These are phyloP conservation scores for Candida endomychidarum DNA, from an alignment of 805 yeast species.

Conservation along the genomic window DNA sequence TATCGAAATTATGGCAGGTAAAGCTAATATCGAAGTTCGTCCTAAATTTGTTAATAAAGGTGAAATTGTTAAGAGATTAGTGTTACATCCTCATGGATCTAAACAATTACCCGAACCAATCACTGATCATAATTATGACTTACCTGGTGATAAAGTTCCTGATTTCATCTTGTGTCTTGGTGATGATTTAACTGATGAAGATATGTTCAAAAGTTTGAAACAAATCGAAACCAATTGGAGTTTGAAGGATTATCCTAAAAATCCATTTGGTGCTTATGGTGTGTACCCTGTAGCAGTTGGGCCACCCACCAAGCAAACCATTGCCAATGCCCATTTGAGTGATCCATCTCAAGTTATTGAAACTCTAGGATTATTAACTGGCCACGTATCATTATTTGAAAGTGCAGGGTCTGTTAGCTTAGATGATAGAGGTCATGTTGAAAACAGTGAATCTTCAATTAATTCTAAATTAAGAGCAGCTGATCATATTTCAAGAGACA, in stretches of 20 bases:
- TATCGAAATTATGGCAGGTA: slow-evolving; percentile 95
- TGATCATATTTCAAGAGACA: neutral
- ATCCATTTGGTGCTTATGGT: slow-evolving; percentile 55
- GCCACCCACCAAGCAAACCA: slow-evolving; percentile 82
- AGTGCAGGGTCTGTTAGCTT: slow-evolving; percentile 73
- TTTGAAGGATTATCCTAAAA: slow-evolving; percentile 37
- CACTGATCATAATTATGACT: slow-evolving; percentile 23
- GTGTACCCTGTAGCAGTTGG: slow-evolving; percentile 89
- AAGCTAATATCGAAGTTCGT: slow-evolving; percentile 96
- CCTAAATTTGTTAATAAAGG: slow-evolving; percentile 96
- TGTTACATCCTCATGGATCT: slow-evolving; percentile 60
- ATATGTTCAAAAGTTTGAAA: slow-evolving; percentile 84
- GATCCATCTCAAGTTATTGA: slow-evolving; percentile 86
- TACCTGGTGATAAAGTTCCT: slow-evolving; percentile 53
- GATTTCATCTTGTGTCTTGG: slow-evolving; percentile 90
- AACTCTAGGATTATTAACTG: slow-evolving; percentile 75
- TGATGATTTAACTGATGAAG: slow-evolving; percentile 96
- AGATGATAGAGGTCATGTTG: slow-evolving; percentile 75
- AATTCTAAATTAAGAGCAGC: slow-evolving; percentile 24
- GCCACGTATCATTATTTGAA: slow-evolving; percentile 76
- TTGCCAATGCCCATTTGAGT: slow-evolving; percentile 79
- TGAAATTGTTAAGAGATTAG: slow-evolving; percentile 84
- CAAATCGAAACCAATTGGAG: slow-evolving; percentile 58
- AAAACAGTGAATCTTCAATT: slow-evolving; percentile 44
- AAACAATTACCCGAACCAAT: slow-evolving; percentile 42